Base-by-base conservation (phyloP, 1,284 basidiomycete genomes). In the Butyriboletus appendiculatus region DNA sequence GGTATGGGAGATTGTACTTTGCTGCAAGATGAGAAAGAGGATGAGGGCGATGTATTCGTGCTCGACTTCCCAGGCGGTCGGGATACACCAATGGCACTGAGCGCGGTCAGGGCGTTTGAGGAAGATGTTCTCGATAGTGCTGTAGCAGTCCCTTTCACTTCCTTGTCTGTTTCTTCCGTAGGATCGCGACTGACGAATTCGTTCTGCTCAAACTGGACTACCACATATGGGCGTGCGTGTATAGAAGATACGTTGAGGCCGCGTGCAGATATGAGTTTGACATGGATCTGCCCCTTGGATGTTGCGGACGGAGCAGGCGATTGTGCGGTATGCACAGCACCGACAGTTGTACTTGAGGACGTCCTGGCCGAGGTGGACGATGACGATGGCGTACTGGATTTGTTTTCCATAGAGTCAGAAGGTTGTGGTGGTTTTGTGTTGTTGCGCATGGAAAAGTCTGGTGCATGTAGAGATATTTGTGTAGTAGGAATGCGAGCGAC, bases 171-270 rank as follows among this genome's bases (percentile, higher is more conserved):
- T 68, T 94, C 92, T 62, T 86, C 81, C 41, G 90, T 92, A 20
- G 96, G 94, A 67, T 97, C 93, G 55, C 96, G 80, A 61, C 88
- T 90, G 69, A 99, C 90, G 70, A 98, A 99, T 75, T 99, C 96
- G 81, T 96, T 98, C 75, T 98, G 93, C 78, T 99, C 96, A 73
- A 98, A 99, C 72, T 96, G 91, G 63, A 97, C 94, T 68, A 99
- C 96, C 61, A 95, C 93, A 71, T 99, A 99, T 14, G 96, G 97
- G 22, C 90, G 81, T 3, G 89, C 84, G 47, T 78, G 74, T 18
- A 82, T 70, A 24, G 85, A 80, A 37, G 80, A 78, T 44, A 93
- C 87, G 61, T 87, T 86, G 68, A 99, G 86, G n/a, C 85, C 85
- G 53, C 94, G 85, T 5, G 93, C 97, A 57, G 90, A 86, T 71